Percentiles rank a stretch among this genome's conserved stretches.
These are phyloP conservation scores for Zhuliangozyma parablackwelliae DNA, from an alignment of 1,139 yeast genomes.

Conservation along the genomic window DNA sequence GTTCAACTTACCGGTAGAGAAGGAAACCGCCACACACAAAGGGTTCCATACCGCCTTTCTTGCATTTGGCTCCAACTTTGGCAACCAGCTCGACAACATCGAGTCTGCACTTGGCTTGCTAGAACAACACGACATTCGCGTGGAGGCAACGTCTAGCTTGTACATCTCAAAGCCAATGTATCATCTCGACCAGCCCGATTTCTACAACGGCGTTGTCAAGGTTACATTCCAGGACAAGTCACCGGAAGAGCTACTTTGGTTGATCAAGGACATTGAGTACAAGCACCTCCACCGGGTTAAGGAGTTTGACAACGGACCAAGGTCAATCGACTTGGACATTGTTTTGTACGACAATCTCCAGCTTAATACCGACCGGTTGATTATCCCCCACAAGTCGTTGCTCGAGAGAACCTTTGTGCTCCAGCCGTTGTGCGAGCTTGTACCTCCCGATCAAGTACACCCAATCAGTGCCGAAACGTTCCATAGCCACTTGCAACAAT, in stretches of 20 bases:
- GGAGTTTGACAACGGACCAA: constrained; percentile 82
- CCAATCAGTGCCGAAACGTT: constrained; percentile 84
- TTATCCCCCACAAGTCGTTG: constrained; percentile 84
- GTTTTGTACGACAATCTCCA: constrained; percentile 62
- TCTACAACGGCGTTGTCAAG: constrained; percentile 77
- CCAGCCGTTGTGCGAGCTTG: constrained; percentile 79
- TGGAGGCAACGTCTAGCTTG: constrained; percentile 66
- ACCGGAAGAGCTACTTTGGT: constrained; percentile 61
- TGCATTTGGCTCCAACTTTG: constrained; percentile 89
- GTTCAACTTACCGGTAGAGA: constrained; percentile 30
- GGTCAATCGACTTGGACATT: constrained; percentile 86
- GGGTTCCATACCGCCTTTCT: constrained; percentile 56
- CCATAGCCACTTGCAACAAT: constrained; percentile 60
- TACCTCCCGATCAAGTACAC: constrained; percentile 61
- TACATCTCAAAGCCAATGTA: constrained; percentile 95
- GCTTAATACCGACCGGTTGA: constrained; percentile 53
- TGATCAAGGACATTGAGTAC: constrained; percentile 75
- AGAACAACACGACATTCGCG: constrained; percentile 36
- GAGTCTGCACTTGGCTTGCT: constrained; percentile 52
- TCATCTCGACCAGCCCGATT: constrained; percentile 71
- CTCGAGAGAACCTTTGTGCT: constrained; percentile 86
- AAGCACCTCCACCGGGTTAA: constrained; percentile 67
- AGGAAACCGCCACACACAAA: constrained; percentile 3
- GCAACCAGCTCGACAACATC: constrained; percentile 65
- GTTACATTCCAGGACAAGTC: constrained; percentile 44